phyloP scores from a whole-genome alignment of 2,329 filamentous ascomycete genomes.

The Claviceps pusilla region DNA sequence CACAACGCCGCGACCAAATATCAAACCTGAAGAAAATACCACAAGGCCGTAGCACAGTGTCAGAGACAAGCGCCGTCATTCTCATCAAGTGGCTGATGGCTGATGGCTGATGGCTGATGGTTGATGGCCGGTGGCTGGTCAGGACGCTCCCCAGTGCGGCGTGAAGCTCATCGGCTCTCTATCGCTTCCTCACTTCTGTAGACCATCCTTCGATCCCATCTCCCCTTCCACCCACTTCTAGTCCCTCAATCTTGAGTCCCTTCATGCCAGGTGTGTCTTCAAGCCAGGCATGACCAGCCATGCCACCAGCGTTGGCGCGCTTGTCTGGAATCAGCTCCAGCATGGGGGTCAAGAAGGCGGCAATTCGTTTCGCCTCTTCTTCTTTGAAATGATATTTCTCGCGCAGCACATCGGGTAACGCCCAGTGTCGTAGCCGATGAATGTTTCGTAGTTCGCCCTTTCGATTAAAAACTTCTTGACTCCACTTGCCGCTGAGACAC shows the following conservation, averaged over 20 bases:
- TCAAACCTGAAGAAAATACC: neutral
- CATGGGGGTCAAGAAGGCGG: constrained; percentile 79
- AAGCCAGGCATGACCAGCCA: constrained; percentile 74
- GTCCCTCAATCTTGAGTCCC: constrained; percentile 52
- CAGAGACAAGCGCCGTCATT: neutral
- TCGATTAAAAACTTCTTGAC: constrained; percentile 95
- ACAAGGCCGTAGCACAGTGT: neutral
- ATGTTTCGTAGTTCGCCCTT: constrained; percentile 97
- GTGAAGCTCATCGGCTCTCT: constrained; percentile 13
- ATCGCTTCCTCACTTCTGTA: constrained; percentile 72
- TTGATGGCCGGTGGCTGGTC: neutral
- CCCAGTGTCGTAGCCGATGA: constrained; percentile 90
- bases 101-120: neutral
- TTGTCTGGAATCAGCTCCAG: constrained; percentile 76
- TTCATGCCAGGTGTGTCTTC: constrained; percentile 84
- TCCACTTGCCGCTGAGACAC: constrained; percentile 90
- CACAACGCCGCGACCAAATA: neutral
- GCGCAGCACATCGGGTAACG: constrained; percentile 74
- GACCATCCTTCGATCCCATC: constrained; percentile 94
- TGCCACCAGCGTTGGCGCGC: constrained; percentile 87
- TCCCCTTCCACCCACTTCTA: constrained; percentile 67
- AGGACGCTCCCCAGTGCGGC: constrained; percentile 1
- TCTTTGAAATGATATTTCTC: constrained; percentile 95
- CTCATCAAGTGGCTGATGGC: neutral
- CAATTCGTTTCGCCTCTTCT: constrained; percentile 62